Conservation (phyloP, 306 rosid genomes). For the Bauhinia variegata region DNA sequence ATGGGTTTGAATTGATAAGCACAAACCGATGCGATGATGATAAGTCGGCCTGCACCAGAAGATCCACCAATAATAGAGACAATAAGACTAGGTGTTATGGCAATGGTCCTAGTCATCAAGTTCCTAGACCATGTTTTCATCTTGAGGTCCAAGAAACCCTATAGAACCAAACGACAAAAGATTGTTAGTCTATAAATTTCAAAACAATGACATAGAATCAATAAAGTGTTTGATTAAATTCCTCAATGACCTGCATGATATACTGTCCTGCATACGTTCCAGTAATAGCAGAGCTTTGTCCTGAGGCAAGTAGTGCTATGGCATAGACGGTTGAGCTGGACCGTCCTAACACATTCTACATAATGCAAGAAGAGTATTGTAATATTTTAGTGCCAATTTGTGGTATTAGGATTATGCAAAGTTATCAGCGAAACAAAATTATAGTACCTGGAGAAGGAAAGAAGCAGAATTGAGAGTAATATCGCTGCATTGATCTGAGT, state of each 20-base stretch:
- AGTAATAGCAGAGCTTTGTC: conserved; percentile 91
- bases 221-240: neutral
- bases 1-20: neutral
- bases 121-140: conserved; percentile 80
- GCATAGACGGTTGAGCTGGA: conserved; percentile 82
- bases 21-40: conserved; percentile 75
- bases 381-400: neutral
- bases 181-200: neutral
- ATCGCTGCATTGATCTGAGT: conserved; percentile 45
- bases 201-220: neutral
- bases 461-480: conserved; percentile 76
- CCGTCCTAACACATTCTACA: conserved; percentile 77
- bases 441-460: conserved; percentile 83
- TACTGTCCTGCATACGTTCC: conserved; percentile 91
- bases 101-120: conserved; percentile 70
- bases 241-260: conserved; percentile 80
- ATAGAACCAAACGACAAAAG: conserved; percentile 14
- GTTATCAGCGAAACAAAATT: neutral
- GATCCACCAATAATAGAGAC: conserved; percentile 71
- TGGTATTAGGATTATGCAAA: neutral
- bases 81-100: conserved; percentile 86
- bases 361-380: too few relatives aligned
- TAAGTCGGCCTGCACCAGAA: conserved; percentile 51
- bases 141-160: conserved; percentile 90
- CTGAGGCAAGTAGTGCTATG: conserved; percentile 85